Evolutionary conservation across 495 filamentous ascomycete genomes (phyloP).

Genomic region (Penicillium angulare): DNA sequence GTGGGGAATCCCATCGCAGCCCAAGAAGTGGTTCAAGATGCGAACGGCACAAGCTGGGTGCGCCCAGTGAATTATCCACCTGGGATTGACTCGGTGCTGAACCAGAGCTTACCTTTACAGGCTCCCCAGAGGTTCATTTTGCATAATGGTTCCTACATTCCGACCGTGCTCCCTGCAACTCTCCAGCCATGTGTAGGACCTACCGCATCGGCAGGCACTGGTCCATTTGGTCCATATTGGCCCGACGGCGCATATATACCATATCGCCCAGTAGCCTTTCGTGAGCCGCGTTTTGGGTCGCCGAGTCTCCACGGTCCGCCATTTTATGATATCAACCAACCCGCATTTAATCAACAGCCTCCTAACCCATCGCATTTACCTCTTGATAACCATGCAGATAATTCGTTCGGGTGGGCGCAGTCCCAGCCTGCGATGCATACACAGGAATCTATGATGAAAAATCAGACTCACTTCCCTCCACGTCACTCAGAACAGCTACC

Average conservation of each 20-base stretch:
- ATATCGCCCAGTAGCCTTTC: conserved; percentile 66
- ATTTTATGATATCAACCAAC: conserved; percentile 32
- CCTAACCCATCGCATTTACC: no score
- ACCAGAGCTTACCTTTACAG: conserved; percentile 47
- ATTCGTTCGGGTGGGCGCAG: conserved; percentile 34
- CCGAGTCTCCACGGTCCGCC: conserved; percentile 19
- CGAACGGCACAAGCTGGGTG: conserved; percentile 43
- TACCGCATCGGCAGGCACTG: conserved; percentile 70
- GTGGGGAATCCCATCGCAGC: conserved; percentile 20
- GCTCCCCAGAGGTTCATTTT: conserved; percentile 35
- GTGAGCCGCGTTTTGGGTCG: conserved; percentile 53
- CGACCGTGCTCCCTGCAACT: conserved; percentile 67
- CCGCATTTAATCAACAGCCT: conserved; percentile 22
- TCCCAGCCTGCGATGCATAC: conserved; percentile 22
- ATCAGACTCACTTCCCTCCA: conserved; percentile 39
- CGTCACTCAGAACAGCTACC: conserved; percentile 43
- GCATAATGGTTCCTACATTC: conserved; percentile 54
- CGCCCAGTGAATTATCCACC: conserved; percentile 42
- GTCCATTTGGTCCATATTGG: conserved; percentile 75
- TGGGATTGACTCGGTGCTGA: conserved; percentile 51
- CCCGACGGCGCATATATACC: conserved; percentile 73
- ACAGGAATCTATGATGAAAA: conserved; percentile 31
- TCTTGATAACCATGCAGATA: conserved; percentile 21
- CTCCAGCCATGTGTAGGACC: conserved; percentile 69
- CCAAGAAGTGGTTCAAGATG: conserved; percentile 34